These are phyloP conservation scores for Golubevia pallescens DNA, from an alignment of 1,284 basidiomycete species.

Conservation along the genomic window DNA sequence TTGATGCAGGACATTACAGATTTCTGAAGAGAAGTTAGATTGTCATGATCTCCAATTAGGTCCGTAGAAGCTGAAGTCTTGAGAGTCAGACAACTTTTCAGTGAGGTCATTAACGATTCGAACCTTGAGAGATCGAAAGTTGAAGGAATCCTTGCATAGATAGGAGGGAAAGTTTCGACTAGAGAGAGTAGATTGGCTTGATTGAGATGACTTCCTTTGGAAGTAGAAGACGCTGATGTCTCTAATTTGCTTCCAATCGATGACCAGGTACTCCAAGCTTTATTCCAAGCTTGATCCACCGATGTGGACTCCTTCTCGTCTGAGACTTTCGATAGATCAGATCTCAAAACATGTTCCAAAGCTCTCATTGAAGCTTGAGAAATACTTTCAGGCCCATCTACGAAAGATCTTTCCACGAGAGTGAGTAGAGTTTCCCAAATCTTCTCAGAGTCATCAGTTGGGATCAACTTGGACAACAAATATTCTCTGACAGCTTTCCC, in stretches of 20 bases:
- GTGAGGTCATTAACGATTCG: conserved; percentile 20
- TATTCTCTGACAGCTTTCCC: conserved; percentile 36
- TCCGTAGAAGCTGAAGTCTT: conserved; percentile 28
- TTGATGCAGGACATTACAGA: conserved; percentile 23
- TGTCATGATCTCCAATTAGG: conserved; percentile 25
- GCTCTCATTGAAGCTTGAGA: conserved; percentile 40
- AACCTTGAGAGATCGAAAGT: conserved; percentile 16
- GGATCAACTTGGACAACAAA: conserved; percentile 27
- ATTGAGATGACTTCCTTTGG: conserved; percentile 14
- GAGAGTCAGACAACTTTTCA: conserved; percentile 21
- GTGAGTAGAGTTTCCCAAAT: conserved; percentile 24
- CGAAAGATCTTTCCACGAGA: conserved; percentile 17
- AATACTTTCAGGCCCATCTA: conserved; percentile 26
- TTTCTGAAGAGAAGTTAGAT: conserved; percentile 31
- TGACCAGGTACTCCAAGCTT: conserved; percentile 14
- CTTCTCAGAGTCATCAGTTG: conserved; percentile 12
- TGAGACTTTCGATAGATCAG: neutral
- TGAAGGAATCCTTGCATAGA: conserved; percentile 21
- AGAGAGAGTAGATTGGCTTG: conserved; percentile 45
- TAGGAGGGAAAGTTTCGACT: conserved; percentile 26
- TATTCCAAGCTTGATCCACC: conserved; percentile 7
- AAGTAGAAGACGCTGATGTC: neutral
- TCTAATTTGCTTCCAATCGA: conserved; percentile 4
- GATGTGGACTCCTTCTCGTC: too few relatives aligned
- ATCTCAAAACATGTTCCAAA: conserved; percentile 14